A percentile compares a stretch with the other conserved stretches of the same genome.
These are phyloP conservation scores for Rhizopogon vulgaris DNA, from an alignment of 768 basidiomycete genomes.

Conservation along the genomic window DNA sequence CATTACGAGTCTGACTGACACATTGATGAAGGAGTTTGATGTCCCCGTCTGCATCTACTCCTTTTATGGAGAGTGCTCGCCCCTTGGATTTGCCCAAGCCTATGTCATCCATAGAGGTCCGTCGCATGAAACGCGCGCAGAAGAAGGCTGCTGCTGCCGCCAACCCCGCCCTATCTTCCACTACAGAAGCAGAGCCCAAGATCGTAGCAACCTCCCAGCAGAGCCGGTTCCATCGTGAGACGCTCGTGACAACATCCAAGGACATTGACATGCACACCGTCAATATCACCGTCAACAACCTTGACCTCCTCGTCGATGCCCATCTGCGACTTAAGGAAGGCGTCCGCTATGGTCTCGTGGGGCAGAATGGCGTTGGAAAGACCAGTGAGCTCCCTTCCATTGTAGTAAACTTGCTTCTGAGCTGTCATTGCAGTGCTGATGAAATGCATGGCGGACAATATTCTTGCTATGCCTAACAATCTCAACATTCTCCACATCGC, in stretches of 20 bases:
- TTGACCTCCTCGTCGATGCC: conserved; percentile 46
- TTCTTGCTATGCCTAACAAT: conserved; percentile 8
- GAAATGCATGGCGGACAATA: conserved; percentile 11
- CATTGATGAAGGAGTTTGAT: not conserved
- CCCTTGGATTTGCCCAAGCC: not conserved
- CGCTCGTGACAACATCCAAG: conserved; percentile 28
- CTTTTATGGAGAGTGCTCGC: not conserved
- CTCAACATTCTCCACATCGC: conserved; percentile 9
- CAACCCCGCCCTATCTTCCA: not conserved
- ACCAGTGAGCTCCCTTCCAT: conserved; percentile 31
- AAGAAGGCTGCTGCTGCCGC: conserved; percentile 3
- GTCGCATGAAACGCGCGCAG: conserved; percentile 8
- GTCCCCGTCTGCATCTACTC: not conserved
- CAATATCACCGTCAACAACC: conserved; percentile 42
- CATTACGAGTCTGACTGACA: not conserved
- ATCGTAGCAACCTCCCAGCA: conserved; percentile 41
- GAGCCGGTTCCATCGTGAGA: conserved; percentile 44
- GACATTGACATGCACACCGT: conserved; percentile 54
- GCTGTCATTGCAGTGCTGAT: not conserved
- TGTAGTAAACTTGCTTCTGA: not conserved
- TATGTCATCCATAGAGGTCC: conserved; percentile 2
- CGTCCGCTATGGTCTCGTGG: conserved; percentile 48
- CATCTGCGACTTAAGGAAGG: conserved; percentile 46
- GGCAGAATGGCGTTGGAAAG: conserved; percentile 43
- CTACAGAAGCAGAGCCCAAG: not conserved